Evolutionary conservation across 2,329 filamentous ascomycete genomes (phyloP).

Genomic region (Graphilbum ipis-grandicollis): DNA sequence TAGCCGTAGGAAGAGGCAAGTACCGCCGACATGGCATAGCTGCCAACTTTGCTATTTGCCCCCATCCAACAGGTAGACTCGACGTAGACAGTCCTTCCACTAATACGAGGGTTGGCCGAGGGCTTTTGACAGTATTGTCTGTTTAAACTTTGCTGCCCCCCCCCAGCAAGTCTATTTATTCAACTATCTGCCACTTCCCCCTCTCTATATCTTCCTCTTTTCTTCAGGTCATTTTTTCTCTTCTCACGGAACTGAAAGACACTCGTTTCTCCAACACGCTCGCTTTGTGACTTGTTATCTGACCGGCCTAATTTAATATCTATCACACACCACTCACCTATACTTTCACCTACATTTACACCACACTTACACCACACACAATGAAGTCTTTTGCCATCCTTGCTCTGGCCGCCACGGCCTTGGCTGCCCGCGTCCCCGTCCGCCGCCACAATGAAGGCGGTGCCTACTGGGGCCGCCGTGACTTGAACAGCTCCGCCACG

Average conservation of each 20-base stretch:
- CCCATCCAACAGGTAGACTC: no score
- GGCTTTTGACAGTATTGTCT: no score
- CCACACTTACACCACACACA: conserved; percentile 1
- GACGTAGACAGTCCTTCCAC: no score
- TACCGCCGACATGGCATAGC: no score
- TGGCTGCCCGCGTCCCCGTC: conserved; percentile 11
- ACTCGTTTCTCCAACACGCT: neutral
- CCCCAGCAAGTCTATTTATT: no score
- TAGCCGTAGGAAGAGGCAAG: no score
- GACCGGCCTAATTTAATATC: neutral
- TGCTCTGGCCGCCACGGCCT: conserved; percentile 13
- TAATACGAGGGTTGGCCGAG: no score
- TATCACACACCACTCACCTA: neutral
- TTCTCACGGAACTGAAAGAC: neutral
- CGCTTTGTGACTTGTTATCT: neutral
- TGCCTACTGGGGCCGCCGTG: conserved; percentile 8
- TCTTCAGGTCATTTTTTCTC: neutral
- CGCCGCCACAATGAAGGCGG: conserved; percentile 4
- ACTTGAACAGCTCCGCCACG: neutral
- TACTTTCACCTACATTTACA: no score
- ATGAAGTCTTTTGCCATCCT: conserved; percentile 18
- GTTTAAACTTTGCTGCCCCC: neutral
- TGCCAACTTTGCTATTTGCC: no score
- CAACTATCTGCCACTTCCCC: neutral
- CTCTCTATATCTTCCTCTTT: neutral